Evolutionary conservation across 176 grass and related monocot species (phyloP), one percentile per base, ranked within the genome.

Genomic region (Oryza nivara): DNA sequence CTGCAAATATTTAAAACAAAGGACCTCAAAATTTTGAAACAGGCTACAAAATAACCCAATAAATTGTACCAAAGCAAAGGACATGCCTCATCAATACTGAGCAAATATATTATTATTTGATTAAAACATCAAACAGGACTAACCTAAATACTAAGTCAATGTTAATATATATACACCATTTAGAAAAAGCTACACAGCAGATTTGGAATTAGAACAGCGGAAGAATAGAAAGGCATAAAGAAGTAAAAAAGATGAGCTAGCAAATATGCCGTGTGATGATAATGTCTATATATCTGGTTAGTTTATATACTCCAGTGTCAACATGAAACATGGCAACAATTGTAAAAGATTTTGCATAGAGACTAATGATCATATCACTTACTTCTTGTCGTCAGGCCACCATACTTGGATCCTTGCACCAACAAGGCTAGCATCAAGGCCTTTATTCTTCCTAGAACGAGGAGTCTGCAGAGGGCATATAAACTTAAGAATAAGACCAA

Each of bases 331-430:
- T 28, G 60, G 70, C 10, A 60, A 46, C 64, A 74, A 56, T 56
- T 7, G 26, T 25, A 64, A 76, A 28, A 10, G 9, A 4, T 84
- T 80, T 38, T 58, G 68, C 61, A 87, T 61, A 67, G n/a, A 88
- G 9, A 52, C 68, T 63, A 46, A 80, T 82, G 40, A 64, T 56
- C 13, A 60, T n/a, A 38, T 32, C 49, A 88, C 97, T 94, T 93
- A 99, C 97, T 44, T 82, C 76, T 94, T 70, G 45, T 99, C 97
- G 26, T 96, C 90, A 4, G 97, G 97, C 97, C 97, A 99, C 97
- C 97, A 99, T 65, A 99, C 97, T 99, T 92, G 91, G 82, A 99
- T 88, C 80, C 67, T 96, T 9, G 86, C 4, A 81, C 91, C 93
- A 76, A 99, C 67, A 52, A 99, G 80, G 73, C 81, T 88, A 67